These are phyloP conservation scores for Tetradesmus obliquus DNA, from an alignment of 139 green algal species.

Conservation along the genomic window DNA sequence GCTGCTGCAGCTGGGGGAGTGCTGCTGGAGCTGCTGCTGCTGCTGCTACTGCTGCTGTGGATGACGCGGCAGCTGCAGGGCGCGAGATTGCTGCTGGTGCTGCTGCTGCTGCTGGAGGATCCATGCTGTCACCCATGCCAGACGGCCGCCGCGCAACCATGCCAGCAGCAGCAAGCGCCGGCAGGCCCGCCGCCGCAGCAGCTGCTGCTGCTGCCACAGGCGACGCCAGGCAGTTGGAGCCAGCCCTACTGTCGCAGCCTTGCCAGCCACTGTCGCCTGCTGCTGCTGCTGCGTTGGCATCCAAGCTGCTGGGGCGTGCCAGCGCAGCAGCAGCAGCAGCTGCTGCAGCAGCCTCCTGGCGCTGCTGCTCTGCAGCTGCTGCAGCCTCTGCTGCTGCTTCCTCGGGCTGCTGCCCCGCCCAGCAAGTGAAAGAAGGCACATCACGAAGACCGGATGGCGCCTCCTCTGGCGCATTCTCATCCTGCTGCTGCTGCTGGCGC, in stretches of 20 bases:
- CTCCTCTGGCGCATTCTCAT: not conserved
- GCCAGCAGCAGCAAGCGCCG: not conserved
- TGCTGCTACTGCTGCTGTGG: not conserved
- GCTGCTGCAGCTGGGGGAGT: not conserved
- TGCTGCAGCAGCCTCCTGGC: not conserved
- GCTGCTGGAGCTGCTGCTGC: not conserved
- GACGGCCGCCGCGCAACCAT: not conserved
- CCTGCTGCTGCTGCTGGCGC: not conserved
- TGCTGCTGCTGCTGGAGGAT: not conserved
- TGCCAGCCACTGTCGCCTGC: not conserved
- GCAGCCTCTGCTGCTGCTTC: not conserved
- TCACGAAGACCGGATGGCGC: not conserved
- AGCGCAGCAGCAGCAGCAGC: not conserved
- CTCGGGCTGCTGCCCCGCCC: slow-evolving; percentile 9
- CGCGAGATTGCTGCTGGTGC: not conserved
- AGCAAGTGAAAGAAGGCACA: slow-evolving; percentile 10
- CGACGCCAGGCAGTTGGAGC: not conserved
- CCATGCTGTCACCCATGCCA: not conserved
- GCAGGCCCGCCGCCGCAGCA: not conserved
- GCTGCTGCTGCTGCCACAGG: not conserved
- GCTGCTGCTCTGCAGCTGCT: not conserved
- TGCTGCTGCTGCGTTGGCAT: not conserved
- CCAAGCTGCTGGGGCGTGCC: not conserved
- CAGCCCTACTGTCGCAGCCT: not conserved
- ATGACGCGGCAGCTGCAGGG: not conserved